These are phyloP conservation scores for Thelonectria discophora DNA, from an alignment of 2,329 filamentous ascomycete genomes.

Conservation along the genomic window DNA sequence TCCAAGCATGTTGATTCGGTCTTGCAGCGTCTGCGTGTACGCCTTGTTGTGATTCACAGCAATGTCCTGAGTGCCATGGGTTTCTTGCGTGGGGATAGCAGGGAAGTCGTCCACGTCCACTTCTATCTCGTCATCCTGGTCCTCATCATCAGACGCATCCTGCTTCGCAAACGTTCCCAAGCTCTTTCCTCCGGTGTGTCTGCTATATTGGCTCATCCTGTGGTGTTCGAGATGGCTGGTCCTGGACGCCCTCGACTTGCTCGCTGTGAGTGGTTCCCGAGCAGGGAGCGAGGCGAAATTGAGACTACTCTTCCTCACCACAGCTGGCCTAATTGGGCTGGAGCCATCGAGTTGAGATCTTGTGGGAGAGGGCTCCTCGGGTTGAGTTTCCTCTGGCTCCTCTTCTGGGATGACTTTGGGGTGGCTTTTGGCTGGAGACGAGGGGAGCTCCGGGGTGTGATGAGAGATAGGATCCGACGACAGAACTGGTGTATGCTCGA, in stretches of 20 bases:
- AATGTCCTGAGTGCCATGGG: constrained; percentile 57
- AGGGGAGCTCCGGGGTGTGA: background rate
- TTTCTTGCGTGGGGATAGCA: constrained; percentile 41
- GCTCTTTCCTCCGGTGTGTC: constrained; percentile 78
- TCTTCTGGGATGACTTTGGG: constrained; percentile 6
- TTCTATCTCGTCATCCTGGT: constrained; percentile 62
- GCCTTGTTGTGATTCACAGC: constrained; percentile 75
- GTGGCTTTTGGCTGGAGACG: constrained; percentile 14
- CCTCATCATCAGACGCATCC: constrained; percentile 55
- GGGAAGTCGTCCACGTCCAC: constrained; percentile 59
- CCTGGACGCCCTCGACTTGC: constrained; percentile 78
- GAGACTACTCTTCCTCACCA: constrained; percentile 91
- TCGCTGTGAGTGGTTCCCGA: constrained; percentile 83
- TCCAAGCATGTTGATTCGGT: constrained; percentile 83
- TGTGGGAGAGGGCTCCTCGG: constrained; percentile 40
- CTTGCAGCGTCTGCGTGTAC: constrained; percentile 91
- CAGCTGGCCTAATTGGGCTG: constrained; percentile 73
- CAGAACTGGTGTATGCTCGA: background rate
- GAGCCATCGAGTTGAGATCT: constrained; percentile 74
- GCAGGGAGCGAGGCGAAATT: constrained; percentile 94
- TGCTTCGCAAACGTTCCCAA: constrained; percentile 62
- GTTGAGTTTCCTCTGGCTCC: constrained; percentile 27
- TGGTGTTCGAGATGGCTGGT: constrained; percentile 80
- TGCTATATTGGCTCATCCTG: constrained; percentile 78
- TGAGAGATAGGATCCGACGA: constrained; percentile 5